Conservation (phyloP, 2,329 filamentous ascomycete genomes). For the Chaetoscypha palmicola region DNA sequence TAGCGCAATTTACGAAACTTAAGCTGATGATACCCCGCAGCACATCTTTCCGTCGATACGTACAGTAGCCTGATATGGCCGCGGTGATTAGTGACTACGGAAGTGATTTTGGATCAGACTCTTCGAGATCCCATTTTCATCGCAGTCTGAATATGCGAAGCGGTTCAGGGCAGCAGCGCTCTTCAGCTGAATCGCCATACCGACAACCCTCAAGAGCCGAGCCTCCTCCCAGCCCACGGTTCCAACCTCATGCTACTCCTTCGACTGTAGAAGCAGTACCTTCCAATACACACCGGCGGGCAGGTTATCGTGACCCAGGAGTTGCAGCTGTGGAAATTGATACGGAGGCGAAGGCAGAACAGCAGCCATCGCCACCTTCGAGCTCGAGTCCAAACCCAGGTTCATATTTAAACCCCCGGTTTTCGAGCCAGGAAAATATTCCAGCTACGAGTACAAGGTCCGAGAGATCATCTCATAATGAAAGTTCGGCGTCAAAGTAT, state of each 20-base stretch:
- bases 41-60: constrained; percentile 15
- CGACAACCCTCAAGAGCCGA: constrained; percentile 24
- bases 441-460: constrained; percentile 13
- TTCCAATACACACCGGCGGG: constrained; percentile 16
- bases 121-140: constrained; percentile 50
- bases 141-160: constrained; percentile 55
- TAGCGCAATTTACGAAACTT: constrained; percentile 3
- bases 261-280: constrained; percentile 21
- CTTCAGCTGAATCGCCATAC: constrained; percentile 37
- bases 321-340: constrained; percentile 12
- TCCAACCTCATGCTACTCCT: constrained; percentile 15
- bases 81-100: constrained; percentile 60
- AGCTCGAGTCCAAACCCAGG: constrained; percentile 24
- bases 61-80: constrained; percentile 44
- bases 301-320: constrained; percentile 10
- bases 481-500: constrained; percentile 9
- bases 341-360: constrained; percentile 15
- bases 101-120: constrained; percentile 67
- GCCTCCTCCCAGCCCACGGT: constrained; percentile 25
- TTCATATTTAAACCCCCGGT: constrained; percentile 19
- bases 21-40: constrained; percentile 23
- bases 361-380: constrained; percentile 25
- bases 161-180: constrained; percentile 39
- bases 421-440: constrained; percentile 27
- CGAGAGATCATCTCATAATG: constrained; percentile 8